Evolutionary conservation across 495 filamentous ascomycete genomes (phyloP).

Genomic region (Aspergillus leporis): DNA sequence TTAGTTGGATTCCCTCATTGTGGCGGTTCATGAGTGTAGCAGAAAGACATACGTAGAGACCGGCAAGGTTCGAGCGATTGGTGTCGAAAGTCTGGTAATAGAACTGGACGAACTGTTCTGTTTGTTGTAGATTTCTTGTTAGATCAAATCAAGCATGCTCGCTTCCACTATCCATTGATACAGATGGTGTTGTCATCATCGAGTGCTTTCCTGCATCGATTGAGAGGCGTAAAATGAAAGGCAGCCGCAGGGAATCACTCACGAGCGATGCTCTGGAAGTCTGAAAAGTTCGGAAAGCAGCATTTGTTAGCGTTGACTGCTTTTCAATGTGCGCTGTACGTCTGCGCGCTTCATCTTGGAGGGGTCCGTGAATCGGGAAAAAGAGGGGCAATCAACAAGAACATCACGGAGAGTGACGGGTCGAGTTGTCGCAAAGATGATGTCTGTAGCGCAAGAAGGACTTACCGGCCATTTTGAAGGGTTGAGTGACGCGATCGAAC

Average conservation of each 20-base stretch:
- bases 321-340: neutral
- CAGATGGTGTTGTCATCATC: neutral
- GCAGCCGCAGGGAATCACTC: conserved; percentile 29
- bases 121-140: conserved; percentile 13
- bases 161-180: neutral
- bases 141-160: conserved; percentile 11
- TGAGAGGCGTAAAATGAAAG: neutral
- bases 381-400: conserved; percentile 24
- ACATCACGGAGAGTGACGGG: conserved; percentile 6
- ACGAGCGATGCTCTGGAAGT: conserved; percentile 58
- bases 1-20: conserved; percentile 8
- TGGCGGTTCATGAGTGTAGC: neutral
- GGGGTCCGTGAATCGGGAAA: conserved; percentile 18
- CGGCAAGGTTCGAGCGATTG: conserved; percentile 57
- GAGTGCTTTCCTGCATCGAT: neutral
- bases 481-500: neutral
- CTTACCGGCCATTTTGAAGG: conserved; percentile 46
- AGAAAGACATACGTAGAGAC: conserved; percentile 69
- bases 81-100: conserved; percentile 88
- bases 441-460: conserved; percentile 7
- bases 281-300: conserved; percentile 25
- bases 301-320: conserved; percentile 21
- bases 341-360: conserved; percentile 9
- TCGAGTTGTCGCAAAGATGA: neutral
- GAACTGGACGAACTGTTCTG: conserved; percentile 81